Evolutionary conservation across 2,329 filamentous ascomycete genomes (phyloP), one percentile per base, ranked within the genome.

Genomic region (Claviceps pazoutovae): DNA sequence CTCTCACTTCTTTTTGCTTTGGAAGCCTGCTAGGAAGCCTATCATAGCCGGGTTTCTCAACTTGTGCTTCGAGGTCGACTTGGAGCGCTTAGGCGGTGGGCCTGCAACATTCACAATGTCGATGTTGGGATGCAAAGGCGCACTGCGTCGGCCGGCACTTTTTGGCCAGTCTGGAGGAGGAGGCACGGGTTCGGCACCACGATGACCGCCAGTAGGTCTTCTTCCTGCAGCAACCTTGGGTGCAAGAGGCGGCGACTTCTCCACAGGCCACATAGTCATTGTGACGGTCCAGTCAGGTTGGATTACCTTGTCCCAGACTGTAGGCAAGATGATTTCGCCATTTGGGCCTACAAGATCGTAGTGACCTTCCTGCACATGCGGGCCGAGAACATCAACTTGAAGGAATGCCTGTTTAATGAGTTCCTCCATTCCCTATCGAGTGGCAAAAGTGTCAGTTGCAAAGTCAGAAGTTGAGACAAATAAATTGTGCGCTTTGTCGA

Each of bases 321-420:
- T 61, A 5, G 86, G 85, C 42, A 93, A 78, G 59, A 93, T 90
- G 56, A 91, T 89, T 64, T 93, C 84, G 42, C 84, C 84, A 59
- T 88, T 80, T 4, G 87, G 86, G 0, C 85, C 87, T 49, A 88
- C 76, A 43, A 93, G 71, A 63, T 93, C 87, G 65, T 89, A 93
- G 61, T 88, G 84, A 1, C 87, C 86, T 53, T 86, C 78, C 57
- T 82, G 79, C 26, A 93, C 86, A 58, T 88, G 84, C 16, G 81
- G 82, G 1, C 84, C 84, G 51, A 91, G 81, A 13, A 83, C 72
- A 48, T 89, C 86, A 48, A 93, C 83, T 58, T 90, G 84, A 19
- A 84, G 65, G 62, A 93, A 93, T 17, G 87, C 87, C 69, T 91
- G 86, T 62, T 85, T 85, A 64, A 93, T 91, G 39, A 93, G 75